phyloP scores from a whole-genome alignment of 73 alveolate genomes.

The Symbiodinium pilosum region DNA sequence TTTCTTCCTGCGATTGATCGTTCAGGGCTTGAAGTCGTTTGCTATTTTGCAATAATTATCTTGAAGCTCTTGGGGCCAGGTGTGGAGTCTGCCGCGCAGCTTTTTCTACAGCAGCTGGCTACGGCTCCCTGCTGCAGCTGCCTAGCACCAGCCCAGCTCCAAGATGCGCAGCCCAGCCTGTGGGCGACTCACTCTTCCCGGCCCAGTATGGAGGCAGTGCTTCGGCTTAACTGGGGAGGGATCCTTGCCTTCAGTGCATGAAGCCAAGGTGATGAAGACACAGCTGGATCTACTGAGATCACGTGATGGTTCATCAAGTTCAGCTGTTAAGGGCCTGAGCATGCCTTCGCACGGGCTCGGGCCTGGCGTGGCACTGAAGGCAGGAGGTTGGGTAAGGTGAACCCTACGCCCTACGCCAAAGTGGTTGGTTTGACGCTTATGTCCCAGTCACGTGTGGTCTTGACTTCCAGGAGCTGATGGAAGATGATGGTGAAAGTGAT shows the following conservation, averaged over 20 bases:
- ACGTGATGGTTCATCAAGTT: not conserved
- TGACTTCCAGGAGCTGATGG: too few species aligned
- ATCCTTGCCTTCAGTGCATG: not conserved
- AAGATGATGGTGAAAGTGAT: not conserved
- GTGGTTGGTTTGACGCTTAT: too few species aligned
- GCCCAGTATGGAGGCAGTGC: not conserved
- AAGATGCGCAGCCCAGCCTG: not conserved
- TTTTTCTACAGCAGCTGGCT: slow-evolving; percentile 42
- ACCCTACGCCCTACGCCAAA: too few species aligned
- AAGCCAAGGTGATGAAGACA: slow-evolving; percentile 28
- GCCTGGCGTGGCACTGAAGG: slow-evolving; percentile 42
- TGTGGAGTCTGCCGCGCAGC: slow-evolving; percentile 59
- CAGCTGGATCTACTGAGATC: slow-evolving; percentile 48
- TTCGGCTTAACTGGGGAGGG: not conserved
- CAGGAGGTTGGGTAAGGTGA: not conserved
- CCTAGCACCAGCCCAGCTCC: slow-evolving; percentile 39
- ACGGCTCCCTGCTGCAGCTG: slow-evolving; percentile 42
- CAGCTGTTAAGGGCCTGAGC: not conserved
- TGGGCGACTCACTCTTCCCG: slow-evolving; percentile 18
- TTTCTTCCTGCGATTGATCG: not conserved
- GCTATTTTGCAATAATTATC: not conserved
- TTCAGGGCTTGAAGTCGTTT: not conserved
- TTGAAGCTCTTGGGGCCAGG: not conserved
- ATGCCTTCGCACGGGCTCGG: slow-evolving; percentile 49
- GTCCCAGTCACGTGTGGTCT: too few species aligned